Base-by-base conservation (phyloP, 1,139 yeast species). In the Arxiozyma telluris region DNA sequence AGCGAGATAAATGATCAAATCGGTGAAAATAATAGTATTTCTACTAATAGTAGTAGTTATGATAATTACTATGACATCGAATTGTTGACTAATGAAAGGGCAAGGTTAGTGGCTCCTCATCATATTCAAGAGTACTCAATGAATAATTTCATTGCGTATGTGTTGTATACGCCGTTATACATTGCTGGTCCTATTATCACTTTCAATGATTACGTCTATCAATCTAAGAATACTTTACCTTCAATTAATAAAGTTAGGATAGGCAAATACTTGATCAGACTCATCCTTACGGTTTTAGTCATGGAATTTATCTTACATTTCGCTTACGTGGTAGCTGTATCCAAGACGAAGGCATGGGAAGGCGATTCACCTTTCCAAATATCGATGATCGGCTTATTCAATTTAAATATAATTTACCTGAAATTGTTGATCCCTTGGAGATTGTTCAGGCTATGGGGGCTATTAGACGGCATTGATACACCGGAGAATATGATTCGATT, bases 401-500 rank as follows among this genome's bases (percentile, higher is more conserved):
- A 89, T 64, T 76, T 94, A 63, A 90, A 87, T 64, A 81, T 93
- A 51, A 88, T 93, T 54, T 94, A 98, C 98, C 77, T 93, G 59
- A 86, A 93, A 70, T 76, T 94, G 44, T 76, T 94, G 57, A 84
- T 94, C 53, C 98, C 98, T 1, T 94, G 99, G 99, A 78, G 99
- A 65, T 73, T 93, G 53, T 94, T 94, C 73, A 76, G 99, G 59
- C 75, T 93, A 62, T 94, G 99, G 98, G 80, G 94, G 9, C 73
- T 94, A 58, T 64, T 88, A 20, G 98, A 94, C 70, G 89, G 89
- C 0, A 88, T 93, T 54, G 98, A 93, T 66, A 89, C 98, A 0
- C 98, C 98, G 1, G 99, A 94, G 67, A 94, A 94, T 65, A 94
- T 94, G 98, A 83, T 94, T 55, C 76, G 99, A 55, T 91, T 98